Evolutionary conservation across 1,284 basidiomycete species (phyloP), one percentile per base, ranked within the genome.

Genomic region (Crucibulum cyathiforme): DNA sequence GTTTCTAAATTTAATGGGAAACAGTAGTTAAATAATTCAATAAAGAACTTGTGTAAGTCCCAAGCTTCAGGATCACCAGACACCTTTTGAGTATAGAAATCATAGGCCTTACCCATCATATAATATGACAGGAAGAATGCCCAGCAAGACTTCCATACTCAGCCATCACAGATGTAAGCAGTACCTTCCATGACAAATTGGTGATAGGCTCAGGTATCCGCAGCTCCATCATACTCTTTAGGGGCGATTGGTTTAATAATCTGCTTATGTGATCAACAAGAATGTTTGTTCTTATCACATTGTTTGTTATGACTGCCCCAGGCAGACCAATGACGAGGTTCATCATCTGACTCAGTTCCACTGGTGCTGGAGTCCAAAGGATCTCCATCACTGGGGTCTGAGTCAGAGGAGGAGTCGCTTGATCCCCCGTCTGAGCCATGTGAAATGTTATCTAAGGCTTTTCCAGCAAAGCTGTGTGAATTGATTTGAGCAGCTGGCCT

Each of bases 1-100:
- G 19, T 63, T 53, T 0, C 74, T 62, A 54, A 80, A 47, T 80
- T 66, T 0, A 72, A 47, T 0, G 78, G 78, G 48, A 58, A 61
- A 38, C 59, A 61, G 19, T 50, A 76, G 50, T 78, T 72, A 24
- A 24, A 24, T 24, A 24, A 4, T 24, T 24, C 24, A 24, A 24
- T 24, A 24, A 24, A 24, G 24, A 24, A 24, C 24, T 24, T 4
- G 4, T 4, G 4, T 24, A 24, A 24, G 24, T 24, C 24, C 24
- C 39, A 41, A 3, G 39, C 39, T 41, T 41, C 4, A 4, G 24
- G 24, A 24, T 24, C 24, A 24, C 24, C 24, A 24, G 24, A 24
- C 4, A 24, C 24, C 4, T 24, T 24, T 24, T 24, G 24, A 24
- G 24, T 24, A 24, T 24, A 24, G 24, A 24, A 24, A 4, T 24